These are phyloP conservation scores for Pseudomonodictys pantanalensis DNA, from an alignment of 495 filamentous ascomycete species.

Conservation along the genomic window DNA sequence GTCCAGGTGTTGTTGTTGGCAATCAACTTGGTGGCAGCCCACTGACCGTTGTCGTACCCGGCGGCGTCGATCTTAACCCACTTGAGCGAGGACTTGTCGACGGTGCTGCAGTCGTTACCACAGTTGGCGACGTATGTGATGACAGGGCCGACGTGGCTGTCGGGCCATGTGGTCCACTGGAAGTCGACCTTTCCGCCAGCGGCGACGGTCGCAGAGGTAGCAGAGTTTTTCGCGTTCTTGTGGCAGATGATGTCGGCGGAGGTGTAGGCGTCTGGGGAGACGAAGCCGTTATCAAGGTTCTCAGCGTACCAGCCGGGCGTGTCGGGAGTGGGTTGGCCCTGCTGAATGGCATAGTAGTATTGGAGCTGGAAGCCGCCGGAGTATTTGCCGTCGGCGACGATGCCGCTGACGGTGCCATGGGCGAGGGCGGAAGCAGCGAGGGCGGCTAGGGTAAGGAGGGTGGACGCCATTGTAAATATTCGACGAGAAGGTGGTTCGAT, in stretches of 20 bases:
- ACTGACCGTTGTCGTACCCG: conserved; percentile 10
- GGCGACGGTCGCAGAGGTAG: neutral
- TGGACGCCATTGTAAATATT: conserved; percentile 9
- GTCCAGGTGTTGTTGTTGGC: conserved; percentile 26
- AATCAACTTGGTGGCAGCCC: conserved; percentile 30
- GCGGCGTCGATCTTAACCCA: conserved; percentile 30
- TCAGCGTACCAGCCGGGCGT: conserved; percentile 24
- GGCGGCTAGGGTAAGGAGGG: conserved; percentile 5
- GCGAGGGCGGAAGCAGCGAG: conserved; percentile 14
- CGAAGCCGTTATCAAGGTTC: conserved; percentile 29
- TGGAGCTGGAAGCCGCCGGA: conserved; percentile 13
- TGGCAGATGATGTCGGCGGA: conserved; percentile 30
- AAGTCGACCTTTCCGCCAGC: conserved; percentile 25
- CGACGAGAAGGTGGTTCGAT: neutral
- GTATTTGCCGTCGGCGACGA: conserved; percentile 14
- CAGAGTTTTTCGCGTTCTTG: conserved; percentile 13
- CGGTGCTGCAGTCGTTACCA: conserved; percentile 6
- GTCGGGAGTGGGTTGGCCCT: conserved; percentile 8
- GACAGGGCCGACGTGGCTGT: conserved; percentile 28
- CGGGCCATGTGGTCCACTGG: conserved; percentile 30
- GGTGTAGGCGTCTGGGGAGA: conserved; percentile 4
- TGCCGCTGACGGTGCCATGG: conserved; percentile 19
- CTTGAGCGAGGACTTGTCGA: conserved; percentile 22
- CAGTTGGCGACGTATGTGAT: conserved; percentile 30
- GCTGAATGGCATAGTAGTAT: conserved; percentile 20